Percentiles rank a stretch among this genome's conserved stretches.
These are phyloP conservation scores for Alternaria ventricosa DNA, from an alignment of 2,329 filamentous ascomycete species.

Conservation along the genomic window DNA sequence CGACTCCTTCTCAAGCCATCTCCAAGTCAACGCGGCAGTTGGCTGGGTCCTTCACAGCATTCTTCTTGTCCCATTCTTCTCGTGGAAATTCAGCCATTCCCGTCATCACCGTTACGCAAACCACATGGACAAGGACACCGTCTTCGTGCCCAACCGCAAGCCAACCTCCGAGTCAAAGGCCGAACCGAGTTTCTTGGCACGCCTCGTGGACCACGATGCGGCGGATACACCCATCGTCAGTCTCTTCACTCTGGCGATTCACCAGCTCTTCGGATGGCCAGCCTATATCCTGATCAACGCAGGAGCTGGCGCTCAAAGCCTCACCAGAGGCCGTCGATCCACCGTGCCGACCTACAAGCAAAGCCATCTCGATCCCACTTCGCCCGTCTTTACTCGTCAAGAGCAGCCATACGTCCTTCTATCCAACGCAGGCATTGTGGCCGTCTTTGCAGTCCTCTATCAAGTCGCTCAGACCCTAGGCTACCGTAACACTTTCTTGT, in stretches of 20 bases:
- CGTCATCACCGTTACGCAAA: slow-evolving; percentile 12
- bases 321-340: slow-evolving; percentile 16
- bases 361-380: slow-evolving; percentile 28
- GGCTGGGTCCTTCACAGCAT: slow-evolving; percentile 71
- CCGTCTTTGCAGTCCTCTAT: background rate
- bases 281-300: slow-evolving; percentile 67
- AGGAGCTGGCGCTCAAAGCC: slow-evolving; percentile 26
- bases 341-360: slow-evolving; percentile 23
- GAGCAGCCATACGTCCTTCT: slow-evolving; percentile 25
- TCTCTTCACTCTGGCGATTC: slow-evolving; percentile 57
- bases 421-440: slow-evolving; percentile 20
- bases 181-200: slow-evolving; percentile 10
- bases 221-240: slow-evolving; percentile 65
- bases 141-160: slow-evolving; percentile 44
- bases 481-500: slow-evolving; percentile 53
- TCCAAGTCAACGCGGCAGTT: slow-evolving; percentile 64
- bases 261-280: slow-evolving; percentile 71
- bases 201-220: slow-evolving; percentile 45
- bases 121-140: slow-evolving; percentile 28
- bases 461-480: background rate
- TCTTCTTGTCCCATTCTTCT: slow-evolving; percentile 71
- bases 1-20: slow-evolving; percentile 67
- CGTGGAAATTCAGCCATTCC: slow-evolving; percentile 13
- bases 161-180: slow-evolving; percentile 8
- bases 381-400: slow-evolving; percentile 23